A percentile compares a stretch with the other conserved stretches of the same genome.
phyloP scores from a whole-genome alignment of 2,329 filamentous ascomycete species.

The Aspergillus amoenus region DNA sequence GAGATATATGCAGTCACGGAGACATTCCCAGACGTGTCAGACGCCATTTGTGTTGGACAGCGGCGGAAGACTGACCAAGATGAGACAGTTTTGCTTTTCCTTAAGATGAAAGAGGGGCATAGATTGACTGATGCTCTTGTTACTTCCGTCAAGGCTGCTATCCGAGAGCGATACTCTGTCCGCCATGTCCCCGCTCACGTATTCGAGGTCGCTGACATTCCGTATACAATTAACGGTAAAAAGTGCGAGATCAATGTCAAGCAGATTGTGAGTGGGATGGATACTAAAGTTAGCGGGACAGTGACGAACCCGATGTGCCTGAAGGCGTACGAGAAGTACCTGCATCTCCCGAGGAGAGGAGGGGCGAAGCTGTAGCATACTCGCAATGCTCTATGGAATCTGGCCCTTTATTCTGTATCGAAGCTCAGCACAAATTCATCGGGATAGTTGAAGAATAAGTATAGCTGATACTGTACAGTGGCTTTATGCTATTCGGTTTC shows the following conservation, averaged over 20 bases:
- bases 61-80: slow-evolving; percentile 59
- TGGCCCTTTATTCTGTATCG: too few relatives aligned
- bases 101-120: slow-evolving; percentile 52
- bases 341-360: background rate
- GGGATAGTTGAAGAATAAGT: background rate
- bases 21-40: slow-evolving; percentile 50
- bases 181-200: slow-evolving; percentile 77
- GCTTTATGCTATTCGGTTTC: too few relatives aligned
- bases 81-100: slow-evolving; percentile 60
- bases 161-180: slow-evolving; percentile 65
- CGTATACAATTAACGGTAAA: background rate
- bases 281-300: background rate
- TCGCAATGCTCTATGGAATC: too few relatives aligned
- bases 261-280: background rate
- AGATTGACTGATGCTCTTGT: slow-evolving; percentile 42
- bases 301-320: background rate
- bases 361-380: background rate
- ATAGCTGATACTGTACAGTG: too few relatives aligned
- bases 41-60: slow-evolving; percentile 77
- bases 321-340: background rate
- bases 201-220: slow-evolving; percentile 78
- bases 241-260: background rate
- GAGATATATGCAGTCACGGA: slow-evolving; percentile 74
- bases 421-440: too few relatives aligned
- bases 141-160: slow-evolving; percentile 59